phyloP scores from a whole-genome alignment of 352 stramenopile species.

The Nothophytophthora sp. region DNA sequence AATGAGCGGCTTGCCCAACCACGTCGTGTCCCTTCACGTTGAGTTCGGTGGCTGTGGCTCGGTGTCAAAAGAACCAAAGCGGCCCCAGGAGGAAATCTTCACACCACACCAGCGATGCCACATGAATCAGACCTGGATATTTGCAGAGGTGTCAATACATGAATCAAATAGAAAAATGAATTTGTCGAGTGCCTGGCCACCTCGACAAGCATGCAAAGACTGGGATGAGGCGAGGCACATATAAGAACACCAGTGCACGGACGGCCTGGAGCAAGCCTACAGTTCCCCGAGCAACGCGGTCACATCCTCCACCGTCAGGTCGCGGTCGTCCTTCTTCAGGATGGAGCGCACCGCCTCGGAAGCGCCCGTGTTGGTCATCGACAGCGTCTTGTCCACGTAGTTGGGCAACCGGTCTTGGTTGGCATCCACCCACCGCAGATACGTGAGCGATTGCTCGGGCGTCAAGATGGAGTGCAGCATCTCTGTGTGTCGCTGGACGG shows the following conservation, averaged over 20 bases:
- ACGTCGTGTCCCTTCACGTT: too few relatives aligned
- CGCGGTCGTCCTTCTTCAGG: constrained; percentile 82
- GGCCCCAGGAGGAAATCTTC: too few relatives aligned
- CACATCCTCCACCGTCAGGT: constrained; percentile 87
- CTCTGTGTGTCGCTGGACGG: constrained; percentile 79
- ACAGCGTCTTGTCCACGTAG: constrained; percentile 67
- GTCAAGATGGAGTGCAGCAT: constrained; percentile 87
- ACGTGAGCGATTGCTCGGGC: constrained; percentile 83
- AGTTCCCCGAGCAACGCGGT: constrained; percentile 74
- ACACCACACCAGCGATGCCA: too few relatives aligned
- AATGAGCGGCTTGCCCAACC: too few relatives aligned
- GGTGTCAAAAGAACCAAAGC: too few relatives aligned
- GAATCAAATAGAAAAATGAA: too few relatives aligned
- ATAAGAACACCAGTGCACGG: constrained; percentile 12
- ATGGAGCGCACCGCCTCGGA: constrained; percentile 77
- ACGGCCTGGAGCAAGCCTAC: too few relatives aligned
- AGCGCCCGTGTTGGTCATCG: constrained; percentile 46
- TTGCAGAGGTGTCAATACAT: too few relatives aligned
- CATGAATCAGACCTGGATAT: too few relatives aligned
- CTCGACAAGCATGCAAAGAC: background rate
- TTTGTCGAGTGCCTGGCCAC: constrained; percentile 8
- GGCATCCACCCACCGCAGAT: constrained; percentile 79
- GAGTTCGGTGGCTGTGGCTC: too few relatives aligned
- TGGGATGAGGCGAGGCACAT: constrained; percentile 9
- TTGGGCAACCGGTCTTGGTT: constrained; percentile 72